Evolutionary conservation across 257 asterid genomes (phyloP).

Genomic region (Solanum infundibuliforme): DNA sequence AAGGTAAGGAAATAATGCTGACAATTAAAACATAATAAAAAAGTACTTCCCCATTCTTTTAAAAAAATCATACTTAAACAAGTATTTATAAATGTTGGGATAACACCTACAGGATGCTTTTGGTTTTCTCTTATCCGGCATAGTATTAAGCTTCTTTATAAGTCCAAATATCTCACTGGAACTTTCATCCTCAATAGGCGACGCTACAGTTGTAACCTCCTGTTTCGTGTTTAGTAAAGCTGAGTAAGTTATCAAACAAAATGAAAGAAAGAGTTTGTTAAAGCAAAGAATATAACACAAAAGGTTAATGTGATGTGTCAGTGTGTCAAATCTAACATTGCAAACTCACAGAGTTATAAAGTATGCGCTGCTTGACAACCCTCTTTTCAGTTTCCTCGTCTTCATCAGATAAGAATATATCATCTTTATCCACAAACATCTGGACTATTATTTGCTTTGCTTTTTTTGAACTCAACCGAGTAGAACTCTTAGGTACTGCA

Average conservation of each 20-base stretch:
- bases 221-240: slow-evolving; percentile 36
- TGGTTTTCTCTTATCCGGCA: slow-evolving; percentile 53
- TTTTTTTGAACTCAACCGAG: slow-evolving; percentile 36
- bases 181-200: slow-evolving; percentile 70
- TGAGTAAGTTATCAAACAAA: neutral
- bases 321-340: neutral
- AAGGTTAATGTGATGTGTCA: neutral
- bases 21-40: neutral
- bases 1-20: neutral
- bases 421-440: slow-evolving; percentile 69
- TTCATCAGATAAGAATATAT: slow-evolving; percentile 66
- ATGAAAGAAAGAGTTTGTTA: neutral
- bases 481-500: slow-evolving; percentile 21
- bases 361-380: slow-evolving; percentile 38
- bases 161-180: slow-evolving; percentile 84
- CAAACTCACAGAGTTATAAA: slow-evolving; percentile 49
- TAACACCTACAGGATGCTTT: slow-evolving; percentile 57
- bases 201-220: slow-evolving; percentile 26
- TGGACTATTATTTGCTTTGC: slow-evolving; percentile 68
- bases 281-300: neutral
- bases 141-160: slow-evolving; percentile 71
- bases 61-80: neutral
- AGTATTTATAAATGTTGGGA: neutral
- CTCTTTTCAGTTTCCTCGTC: slow-evolving; percentile 46
- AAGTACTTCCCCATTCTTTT: neutral